These are phyloP conservation scores for Physcomitrellopsis africana DNA, from an alignment of 225 moss, liverwort and hornwort species.

Conservation along the genomic window DNA sequence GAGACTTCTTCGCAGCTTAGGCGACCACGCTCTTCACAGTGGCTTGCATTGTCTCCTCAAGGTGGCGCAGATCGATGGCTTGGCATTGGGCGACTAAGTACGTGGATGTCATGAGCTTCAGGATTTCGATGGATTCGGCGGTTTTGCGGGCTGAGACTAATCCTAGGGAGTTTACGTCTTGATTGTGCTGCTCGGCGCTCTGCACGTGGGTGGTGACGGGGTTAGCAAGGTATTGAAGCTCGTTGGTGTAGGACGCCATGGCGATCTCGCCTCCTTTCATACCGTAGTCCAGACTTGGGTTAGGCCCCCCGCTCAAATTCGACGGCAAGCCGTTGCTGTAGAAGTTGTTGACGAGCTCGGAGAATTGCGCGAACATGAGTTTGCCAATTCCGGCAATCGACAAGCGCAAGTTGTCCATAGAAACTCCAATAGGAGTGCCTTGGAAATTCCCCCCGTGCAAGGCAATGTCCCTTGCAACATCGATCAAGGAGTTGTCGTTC, in stretches of 20 bases:
- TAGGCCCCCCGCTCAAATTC: no score
- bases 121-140: slow-evolving; percentile 43
- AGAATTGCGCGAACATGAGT: slow-evolving; percentile 62
- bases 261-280: no score
- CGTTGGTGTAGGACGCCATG: slow-evolving; percentile 50
- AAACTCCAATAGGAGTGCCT: slow-evolving; percentile 52
- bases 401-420: slow-evolving; percentile 57
- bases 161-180: slow-evolving; percentile 58
- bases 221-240: slow-evolving; percentile 57
- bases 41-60: slow-evolving; percentile 61
- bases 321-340: slow-evolving; percentile 61
- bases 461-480: slow-evolving; percentile 50
- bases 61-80: slow-evolving; percentile 48
- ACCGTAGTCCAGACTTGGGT: no score
- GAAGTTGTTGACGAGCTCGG: slow-evolving; percentile 56
- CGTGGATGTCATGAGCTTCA: slow-evolving; percentile 53
- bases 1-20: slow-evolving; percentile 46
- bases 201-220: slow-evolving; percentile 65
- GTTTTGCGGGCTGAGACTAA: slow-evolving; percentile 51
- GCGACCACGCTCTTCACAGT: slow-evolving; percentile 43
- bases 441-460: slow-evolving; percentile 66
- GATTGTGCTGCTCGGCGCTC: slow-evolving; percentile 66
- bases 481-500: slow-evolving; percentile 60
- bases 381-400: slow-evolving; percentile 52
- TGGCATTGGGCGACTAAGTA: slow-evolving; percentile 59